Evolutionary conservation across 148 eudicot genomes (phyloP), one percentile per base, ranked within the genome.

Genomic region (Arbutus unedo): DNA sequence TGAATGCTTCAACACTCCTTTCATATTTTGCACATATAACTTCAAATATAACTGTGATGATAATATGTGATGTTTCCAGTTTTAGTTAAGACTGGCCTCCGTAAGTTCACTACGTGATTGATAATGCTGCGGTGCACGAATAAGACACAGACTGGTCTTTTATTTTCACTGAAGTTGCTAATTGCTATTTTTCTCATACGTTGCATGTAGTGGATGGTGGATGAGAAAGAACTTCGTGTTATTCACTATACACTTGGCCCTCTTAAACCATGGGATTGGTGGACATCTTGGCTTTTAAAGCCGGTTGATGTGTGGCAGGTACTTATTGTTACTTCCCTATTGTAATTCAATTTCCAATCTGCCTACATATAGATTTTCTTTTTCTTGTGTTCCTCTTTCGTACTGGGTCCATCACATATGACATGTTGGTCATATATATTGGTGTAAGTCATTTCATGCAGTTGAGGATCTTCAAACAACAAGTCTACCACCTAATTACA

Each of bases 231-330:
- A 86, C 98, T 96, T 64, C 89, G 93, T 82, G 97, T 96, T 70
- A 94, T 96, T 83, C 99, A 96, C 80, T 96, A 96, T 87, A 96
- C 99, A 45, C 97, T 96, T 76, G 99, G 99, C 44, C 99, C 99
- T 51, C 93, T 96, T 74, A 96, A 96, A 83, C 99, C 99, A 79
- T 96, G 99, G 99, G 99, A 96, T 87, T 96, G 99, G 99, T 96
- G 98, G 98, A 94, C 98, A 74, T 90, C 98, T 71, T 96, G 99
- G 99, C 93, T 96, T 82, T 88, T 96, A 80, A 96, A 94, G 74
- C 99, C 99, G 78, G 99, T 96, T 80, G 99, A 96, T 85, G 92
- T 89, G 74, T 96, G 99, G 99, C 99, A 96, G 99, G 99, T 96
- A 91, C 56, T 44, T 66, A 19, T 21, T 49, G 38, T 78, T 59